Percentiles rank a stretch among this genome's conserved stretches.
Conservation (phyloP, 257 asterid species). For the Petunia axillaris region DNA sequence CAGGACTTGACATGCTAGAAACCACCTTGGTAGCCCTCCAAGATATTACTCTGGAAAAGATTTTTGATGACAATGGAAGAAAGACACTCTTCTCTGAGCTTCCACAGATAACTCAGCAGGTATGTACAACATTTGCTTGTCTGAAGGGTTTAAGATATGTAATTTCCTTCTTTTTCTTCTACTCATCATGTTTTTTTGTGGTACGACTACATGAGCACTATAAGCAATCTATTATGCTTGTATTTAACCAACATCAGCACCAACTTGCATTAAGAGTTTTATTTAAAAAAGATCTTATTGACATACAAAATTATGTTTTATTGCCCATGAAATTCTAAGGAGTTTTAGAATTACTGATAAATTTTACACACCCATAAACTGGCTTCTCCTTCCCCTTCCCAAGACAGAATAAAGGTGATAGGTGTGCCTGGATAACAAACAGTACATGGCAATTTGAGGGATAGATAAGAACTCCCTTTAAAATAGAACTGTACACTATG, state of each 20-base stretch:
- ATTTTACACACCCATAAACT: neutral
- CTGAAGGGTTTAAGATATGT: neutral
- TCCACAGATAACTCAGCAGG: conserved; percentile 93
- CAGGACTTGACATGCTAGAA: conserved; percentile 98
- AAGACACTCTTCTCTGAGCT: conserved; percentile 79
- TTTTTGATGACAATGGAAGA: conserved; percentile 76
- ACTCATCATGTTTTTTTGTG: neutral
- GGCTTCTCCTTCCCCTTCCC: neutral
- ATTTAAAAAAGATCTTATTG: neutral
- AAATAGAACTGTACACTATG: neutral
- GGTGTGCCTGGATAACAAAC: neutral
- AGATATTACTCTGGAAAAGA: conserved; percentile 84
- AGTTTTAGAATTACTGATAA: neutral
- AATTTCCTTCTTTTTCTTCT: neutral
- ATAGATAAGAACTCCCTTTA: neutral
- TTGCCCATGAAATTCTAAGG: neutral
- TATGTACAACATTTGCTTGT: conserved; percentile 15
- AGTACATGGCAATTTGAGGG: neutral
- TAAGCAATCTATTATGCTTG: neutral
- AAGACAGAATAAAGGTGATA: neutral
- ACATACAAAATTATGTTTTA: neutral
- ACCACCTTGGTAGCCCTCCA: conserved; percentile 86
- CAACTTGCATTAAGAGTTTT: neutral
- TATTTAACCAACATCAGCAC: neutral
- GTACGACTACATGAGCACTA: neutral